A percentile compares a stretch with the other conserved stretches of the same genome.
These are phyloP conservation scores for Dichotomocladium elegans DNA, from an alignment of 371 early-diverging fungal species.

Conservation along the genomic window DNA sequence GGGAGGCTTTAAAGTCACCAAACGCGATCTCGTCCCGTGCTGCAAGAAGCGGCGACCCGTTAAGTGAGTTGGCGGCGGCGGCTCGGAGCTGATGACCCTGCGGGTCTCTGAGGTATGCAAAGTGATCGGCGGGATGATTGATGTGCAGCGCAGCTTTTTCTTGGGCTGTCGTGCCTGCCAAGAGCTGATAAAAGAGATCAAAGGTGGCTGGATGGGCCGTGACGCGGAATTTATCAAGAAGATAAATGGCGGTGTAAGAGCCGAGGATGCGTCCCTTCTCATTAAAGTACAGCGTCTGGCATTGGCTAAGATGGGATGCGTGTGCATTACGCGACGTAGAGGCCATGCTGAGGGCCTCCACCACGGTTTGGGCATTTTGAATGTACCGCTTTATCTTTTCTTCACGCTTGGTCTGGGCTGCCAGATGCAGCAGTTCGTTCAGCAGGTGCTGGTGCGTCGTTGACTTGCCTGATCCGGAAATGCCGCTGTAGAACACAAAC, in stretches of 20 bases:
- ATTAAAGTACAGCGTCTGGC: conserved; percentile 80
- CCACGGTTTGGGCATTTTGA: conserved; percentile 47
- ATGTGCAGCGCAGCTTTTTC: conserved; percentile 60
- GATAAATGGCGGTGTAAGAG: conserved; percentile 70
- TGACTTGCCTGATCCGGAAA: conserved; percentile 76
- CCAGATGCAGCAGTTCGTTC: conserved; percentile 59
- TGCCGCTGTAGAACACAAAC: conserved; percentile 44
- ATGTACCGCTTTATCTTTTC: conserved; percentile 62
- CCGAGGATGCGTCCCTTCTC: conserved; percentile 76
- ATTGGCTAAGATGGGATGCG: conserved; percentile 66
- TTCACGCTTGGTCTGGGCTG: conserved; percentile 49
- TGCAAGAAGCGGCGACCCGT: not conserved
- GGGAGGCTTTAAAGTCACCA: conserved; percentile 59
- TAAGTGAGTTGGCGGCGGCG: too few species aligned
- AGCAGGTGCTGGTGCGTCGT: conserved; percentile 61
- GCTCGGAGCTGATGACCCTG: conserved; percentile 8
- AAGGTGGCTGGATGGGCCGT: conserved; percentile 68
- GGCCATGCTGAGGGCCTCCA: conserved; percentile 67
- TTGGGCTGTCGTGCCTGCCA: conserved; percentile 53
- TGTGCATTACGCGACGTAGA: conserved; percentile 54
- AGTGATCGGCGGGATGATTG: conserved; percentile 44
- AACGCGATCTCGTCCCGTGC: conserved; percentile 34
- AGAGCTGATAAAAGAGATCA: conserved; percentile 82
- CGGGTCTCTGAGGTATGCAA: conserved; percentile 47
- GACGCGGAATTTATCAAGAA: conserved; percentile 76